phyloP scores from a whole-genome alignment of 78 protist species.

The Dictyostelium brefeldianum region DNA sequence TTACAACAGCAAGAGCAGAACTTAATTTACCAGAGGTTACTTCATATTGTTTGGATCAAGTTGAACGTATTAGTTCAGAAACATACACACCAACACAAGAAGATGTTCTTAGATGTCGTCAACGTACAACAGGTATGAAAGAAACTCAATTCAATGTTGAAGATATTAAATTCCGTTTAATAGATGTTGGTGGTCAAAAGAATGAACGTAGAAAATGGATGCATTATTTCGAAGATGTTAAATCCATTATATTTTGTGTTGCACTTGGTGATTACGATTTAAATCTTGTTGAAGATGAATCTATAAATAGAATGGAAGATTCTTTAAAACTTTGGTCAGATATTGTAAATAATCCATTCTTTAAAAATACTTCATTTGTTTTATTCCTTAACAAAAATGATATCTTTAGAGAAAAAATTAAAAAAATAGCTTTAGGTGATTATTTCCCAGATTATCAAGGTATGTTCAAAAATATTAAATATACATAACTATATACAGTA shows the following conservation, averaged over 20 bases:
- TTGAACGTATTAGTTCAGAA: slow-evolving; percentile 52
- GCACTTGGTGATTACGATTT: slow-evolving; percentile 91
- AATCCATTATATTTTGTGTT: slow-evolving; percentile 93
- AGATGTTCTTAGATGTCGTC: slow-evolving; percentile 94
- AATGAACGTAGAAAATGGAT: slow-evolving; percentile 96
- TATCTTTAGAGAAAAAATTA: slow-evolving; percentile 90
- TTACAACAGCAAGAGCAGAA: slow-evolving; percentile 18
- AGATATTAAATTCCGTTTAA: slow-evolving; percentile 78
- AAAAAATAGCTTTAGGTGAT: slow-evolving; percentile 52
- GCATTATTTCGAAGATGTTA: slow-evolving; percentile 96
- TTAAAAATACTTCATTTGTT: slow-evolving; percentile 91
- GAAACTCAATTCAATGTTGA: slow-evolving; percentile 87
- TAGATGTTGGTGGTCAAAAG: slow-evolving; percentile 98
- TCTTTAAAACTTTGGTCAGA: slow-evolving; percentile 88
- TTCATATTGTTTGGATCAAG: slow-evolving; percentile 13
- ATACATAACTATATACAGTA: too few species aligned
- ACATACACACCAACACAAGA: slow-evolving; percentile 92
- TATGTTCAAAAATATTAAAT: background rate
- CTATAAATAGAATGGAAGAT: slow-evolving; percentile 94
- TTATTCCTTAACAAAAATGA: slow-evolving; percentile 96
- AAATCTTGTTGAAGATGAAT: slow-evolving; percentile 86
- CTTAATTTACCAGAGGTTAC: slow-evolving; percentile 64
- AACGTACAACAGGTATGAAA: slow-evolving; percentile 95
- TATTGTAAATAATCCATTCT: slow-evolving; percentile 92
- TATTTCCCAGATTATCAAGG: slow-evolving; percentile 92